Percentiles rank a stretch among this genome's conserved stretches.
Conservation (phyloP, 192 early-diverging fungal species). For the Coemansia reversa region DNA sequence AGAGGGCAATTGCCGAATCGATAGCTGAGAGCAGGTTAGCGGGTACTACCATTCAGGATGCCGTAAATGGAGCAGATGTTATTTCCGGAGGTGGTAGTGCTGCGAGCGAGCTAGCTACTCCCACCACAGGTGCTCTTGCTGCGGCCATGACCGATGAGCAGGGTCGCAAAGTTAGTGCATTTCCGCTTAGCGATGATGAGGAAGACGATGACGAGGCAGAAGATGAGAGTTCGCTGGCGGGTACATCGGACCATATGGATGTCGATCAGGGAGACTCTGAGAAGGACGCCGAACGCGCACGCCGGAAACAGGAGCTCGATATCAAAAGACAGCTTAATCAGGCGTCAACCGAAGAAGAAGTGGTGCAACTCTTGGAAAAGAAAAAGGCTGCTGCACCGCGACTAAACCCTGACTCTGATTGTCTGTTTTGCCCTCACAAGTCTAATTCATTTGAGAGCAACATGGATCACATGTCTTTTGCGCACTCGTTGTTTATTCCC, state of each 20-base stretch:
- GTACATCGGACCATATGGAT: slow-evolving; percentile 6
- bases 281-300: slow-evolving; percentile 25
- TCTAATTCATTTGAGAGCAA: slow-evolving; percentile 67
- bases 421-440: slow-evolving; percentile 87
- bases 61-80: background rate
- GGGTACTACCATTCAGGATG: background rate
- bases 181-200: slow-evolving; percentile 52
- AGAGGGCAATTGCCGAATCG: slow-evolving; percentile 43
- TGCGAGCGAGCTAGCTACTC: background rate
- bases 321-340: slow-evolving; percentile 45
- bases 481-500: slow-evolving; percentile 95
- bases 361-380: slow-evolving; percentile 75
- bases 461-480: slow-evolving; percentile 87
- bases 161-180: slow-evolving; percentile 36
- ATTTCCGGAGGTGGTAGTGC: background rate
- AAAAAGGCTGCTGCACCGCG: slow-evolving; percentile 72
- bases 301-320: slow-evolving; percentile 40
- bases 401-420: slow-evolving; percentile 70
- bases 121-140: background rate
- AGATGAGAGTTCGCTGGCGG: background rate
- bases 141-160: slow-evolving; percentile 12
- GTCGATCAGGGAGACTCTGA: slow-evolving; percentile 8
- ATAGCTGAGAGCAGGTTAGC: slow-evolving; percentile 15
- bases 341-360: slow-evolving; percentile 59
- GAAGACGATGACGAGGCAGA: slow-evolving; percentile 16